Conservation (phyloP, 169 alveolate species). For the Eimeria necatrix region DNA sequence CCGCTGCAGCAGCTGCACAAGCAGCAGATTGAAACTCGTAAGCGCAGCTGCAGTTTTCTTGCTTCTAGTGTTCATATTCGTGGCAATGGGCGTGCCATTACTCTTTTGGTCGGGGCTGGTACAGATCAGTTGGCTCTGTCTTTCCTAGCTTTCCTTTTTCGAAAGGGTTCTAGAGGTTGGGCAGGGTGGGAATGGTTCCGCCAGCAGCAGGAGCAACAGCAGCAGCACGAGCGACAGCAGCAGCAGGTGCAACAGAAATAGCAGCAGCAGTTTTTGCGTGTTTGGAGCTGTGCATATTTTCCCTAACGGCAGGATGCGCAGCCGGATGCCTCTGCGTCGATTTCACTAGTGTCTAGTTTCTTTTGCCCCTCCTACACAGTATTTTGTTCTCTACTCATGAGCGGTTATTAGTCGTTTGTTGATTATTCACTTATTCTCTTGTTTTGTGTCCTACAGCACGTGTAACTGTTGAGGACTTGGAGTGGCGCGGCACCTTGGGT, state of each 20-base stretch:
- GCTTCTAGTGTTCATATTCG: background rate
- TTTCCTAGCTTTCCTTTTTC: too few relatives aligned
- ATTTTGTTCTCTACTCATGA: background rate
- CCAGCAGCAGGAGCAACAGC: background rate
- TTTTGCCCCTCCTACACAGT: background rate
- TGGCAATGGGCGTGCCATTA: background rate
- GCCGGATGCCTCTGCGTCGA: too few relatives aligned
- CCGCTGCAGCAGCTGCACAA: conserved; percentile 92
- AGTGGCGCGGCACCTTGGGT: conserved; percentile 92
- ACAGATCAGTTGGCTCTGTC: background rate
- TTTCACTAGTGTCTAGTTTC: background rate
- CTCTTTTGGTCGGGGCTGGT: background rate
- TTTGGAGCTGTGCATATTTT: background rate
- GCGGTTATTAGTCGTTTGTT: background rate
- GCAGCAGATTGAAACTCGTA: conserved; percentile 87
- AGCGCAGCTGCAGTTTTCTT: background rate
- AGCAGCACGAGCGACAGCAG: background rate
- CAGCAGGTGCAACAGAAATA: background rate
- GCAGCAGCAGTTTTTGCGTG: background rate
- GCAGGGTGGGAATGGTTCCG: too few relatives aligned
- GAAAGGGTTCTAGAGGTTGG: too few relatives aligned
- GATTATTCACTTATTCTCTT: background rate
- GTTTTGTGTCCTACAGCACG: conserved; percentile 9
- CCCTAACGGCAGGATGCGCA: too few relatives aligned
- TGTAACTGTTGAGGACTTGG: conserved; percentile 89